These are phyloP conservation scores for Gracilaria domingensis DNA, from an alignment of 23 red algal species.

Conservation along the genomic window DNA sequence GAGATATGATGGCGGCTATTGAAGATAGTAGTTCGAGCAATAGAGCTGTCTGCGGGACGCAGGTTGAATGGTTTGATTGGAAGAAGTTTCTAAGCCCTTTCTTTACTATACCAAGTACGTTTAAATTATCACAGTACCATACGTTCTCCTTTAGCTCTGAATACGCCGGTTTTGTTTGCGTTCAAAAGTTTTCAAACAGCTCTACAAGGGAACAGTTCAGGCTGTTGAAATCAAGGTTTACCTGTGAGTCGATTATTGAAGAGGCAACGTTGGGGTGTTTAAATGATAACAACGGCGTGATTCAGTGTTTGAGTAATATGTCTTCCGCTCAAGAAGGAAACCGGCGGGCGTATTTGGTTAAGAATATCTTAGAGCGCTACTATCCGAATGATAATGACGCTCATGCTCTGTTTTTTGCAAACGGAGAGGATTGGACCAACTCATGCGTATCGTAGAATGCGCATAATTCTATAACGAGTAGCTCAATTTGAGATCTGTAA, in stretches of 20 bases:
- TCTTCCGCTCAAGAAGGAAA: conserved; percentile 46
- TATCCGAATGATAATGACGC: background rate
- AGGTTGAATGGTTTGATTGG: conserved; percentile 34
- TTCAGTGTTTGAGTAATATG: background rate
- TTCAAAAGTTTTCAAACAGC: background rate
- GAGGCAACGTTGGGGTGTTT: background rate
- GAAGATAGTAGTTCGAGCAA: background rate
- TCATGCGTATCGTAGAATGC: background rate
- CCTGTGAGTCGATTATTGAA: background rate
- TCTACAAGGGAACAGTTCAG: background rate
- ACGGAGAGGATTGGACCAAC: background rate
- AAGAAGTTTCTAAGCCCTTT: conserved; percentile 16
- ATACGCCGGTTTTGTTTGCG: background rate
- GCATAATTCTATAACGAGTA: background rate
- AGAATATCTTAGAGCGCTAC: conserved; percentile 28
- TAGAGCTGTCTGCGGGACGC: background rate
- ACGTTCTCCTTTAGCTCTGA: background rate
- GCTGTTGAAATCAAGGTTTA: background rate
- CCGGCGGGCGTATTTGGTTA: background rate
- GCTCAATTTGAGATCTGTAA: too few relatives aligned
- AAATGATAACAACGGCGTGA: background rate
- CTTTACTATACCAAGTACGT: background rate
- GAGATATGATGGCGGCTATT: conserved; percentile 7
- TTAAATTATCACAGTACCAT: background rate
- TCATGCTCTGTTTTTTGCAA: background rate